Conservation (phyloP, 805 yeast species). For the Myxozyma mucilagina region DNA sequence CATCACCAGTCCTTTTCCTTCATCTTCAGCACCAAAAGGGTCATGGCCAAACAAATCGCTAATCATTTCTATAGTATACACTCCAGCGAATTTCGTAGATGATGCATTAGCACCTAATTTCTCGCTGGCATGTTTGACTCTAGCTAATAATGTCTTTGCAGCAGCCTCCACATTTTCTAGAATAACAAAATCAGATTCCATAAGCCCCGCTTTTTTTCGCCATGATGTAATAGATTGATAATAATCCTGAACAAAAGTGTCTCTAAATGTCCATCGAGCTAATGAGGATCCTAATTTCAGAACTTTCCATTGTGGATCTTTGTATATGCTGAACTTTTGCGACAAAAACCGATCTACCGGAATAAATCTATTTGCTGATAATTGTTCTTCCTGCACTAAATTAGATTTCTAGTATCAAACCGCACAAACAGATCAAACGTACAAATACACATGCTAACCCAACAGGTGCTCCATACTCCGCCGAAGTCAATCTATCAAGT, state of each 20-base stretch:
- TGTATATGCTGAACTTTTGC: constrained; percentile 9
- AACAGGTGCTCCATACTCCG: constrained; percentile 19
- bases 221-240: constrained; percentile 6
- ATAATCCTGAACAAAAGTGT: constrained; percentile 7
- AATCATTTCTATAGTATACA: constrained; percentile 21
- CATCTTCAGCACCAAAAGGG: constrained; percentile 13
- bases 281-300: constrained; percentile 2
- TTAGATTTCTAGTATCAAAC: neutral
- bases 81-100: constrained; percentile 1
- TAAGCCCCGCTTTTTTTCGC: constrained; percentile 3
- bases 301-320: constrained; percentile 18
- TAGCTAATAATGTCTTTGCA: constrained; percentile 10
- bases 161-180: constrained; percentile 22
- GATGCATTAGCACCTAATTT: neutral
- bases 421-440: neutral
- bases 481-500: constrained; percentile 3
- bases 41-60: constrained; percentile 7
- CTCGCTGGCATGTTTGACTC: constrained; percentile 5
- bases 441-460: constrained; percentile 20
- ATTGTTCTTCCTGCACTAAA: constrained; percentile 14
- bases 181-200: constrained; percentile 16
- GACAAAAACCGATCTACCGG: constrained; percentile 6
- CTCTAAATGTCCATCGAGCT: constrained; percentile 20
- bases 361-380: constrained; percentile 2
- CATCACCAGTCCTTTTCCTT: neutral